These are phyloP conservation scores for Nannochloris sp. DNA, from an alignment of 139 green algal genomes.

Conservation along the genomic window DNA sequence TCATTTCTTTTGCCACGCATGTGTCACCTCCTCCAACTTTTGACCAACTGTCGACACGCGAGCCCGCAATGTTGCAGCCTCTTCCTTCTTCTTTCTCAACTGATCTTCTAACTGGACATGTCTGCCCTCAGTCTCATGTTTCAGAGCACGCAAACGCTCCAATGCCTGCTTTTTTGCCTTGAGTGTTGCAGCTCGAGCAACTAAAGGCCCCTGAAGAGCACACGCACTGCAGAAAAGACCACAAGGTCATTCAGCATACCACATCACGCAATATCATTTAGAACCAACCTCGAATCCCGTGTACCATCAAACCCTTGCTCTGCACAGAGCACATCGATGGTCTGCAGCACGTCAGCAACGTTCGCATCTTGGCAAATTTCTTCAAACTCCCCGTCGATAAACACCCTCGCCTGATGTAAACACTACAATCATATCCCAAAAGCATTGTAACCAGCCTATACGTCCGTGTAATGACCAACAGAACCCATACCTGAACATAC, in stretches of 20 bases:
- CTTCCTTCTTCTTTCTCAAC: slow-evolving; percentile 5
- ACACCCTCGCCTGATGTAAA: slow-evolving; percentile 4
- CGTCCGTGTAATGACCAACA: not conserved
- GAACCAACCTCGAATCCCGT: not conserved
- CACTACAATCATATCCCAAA: slow-evolving; percentile 6
- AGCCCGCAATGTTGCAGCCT: slow-evolving; percentile 1
- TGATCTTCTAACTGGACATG: not conserved
- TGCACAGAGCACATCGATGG: slow-evolving; percentile 7
- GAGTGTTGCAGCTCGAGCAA: slow-evolving; percentile 3
- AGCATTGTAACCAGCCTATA: not conserved
- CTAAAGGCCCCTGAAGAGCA: not conserved
- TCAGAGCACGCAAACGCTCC: not conserved
- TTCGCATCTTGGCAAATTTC: slow-evolving; percentile 6
- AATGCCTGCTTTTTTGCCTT: slow-evolving; percentile 6
- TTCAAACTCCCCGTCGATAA: slow-evolving; percentile 10
- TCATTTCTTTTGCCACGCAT: not conserved
- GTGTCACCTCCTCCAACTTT: not conserved
- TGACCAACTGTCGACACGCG: not conserved
- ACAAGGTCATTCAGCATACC: not conserved
- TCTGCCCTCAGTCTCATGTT: slow-evolving; percentile 1
- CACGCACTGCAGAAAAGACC: not conserved
- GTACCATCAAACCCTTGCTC: slow-evolving; percentile 9
- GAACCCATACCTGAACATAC: slow-evolving; percentile 8
- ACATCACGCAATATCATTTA: not conserved
- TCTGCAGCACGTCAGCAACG: slow-evolving; percentile 3